Conservation (phyloP, 139 green algal genomes). For the Tetratostichococcus sp. region DNA sequence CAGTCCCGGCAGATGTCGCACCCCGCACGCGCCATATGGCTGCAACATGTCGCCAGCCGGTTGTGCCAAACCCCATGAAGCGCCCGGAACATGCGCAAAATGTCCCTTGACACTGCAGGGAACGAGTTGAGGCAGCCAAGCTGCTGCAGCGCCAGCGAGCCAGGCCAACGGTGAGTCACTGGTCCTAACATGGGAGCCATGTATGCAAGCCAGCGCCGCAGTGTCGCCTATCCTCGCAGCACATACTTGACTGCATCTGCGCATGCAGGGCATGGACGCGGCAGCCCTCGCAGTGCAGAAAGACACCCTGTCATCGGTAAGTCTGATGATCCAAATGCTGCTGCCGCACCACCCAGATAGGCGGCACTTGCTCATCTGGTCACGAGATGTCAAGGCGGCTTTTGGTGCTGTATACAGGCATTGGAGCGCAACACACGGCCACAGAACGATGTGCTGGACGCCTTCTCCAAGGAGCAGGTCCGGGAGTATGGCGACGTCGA, state of each 20-base stretch:
- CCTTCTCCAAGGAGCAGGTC: conserved; percentile 45
- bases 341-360: no score
- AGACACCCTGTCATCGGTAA: neutral
- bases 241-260: no score
- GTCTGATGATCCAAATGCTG: no score
- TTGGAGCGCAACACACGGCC: neutral
- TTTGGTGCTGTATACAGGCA: neutral
- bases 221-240: no score
- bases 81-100: no score
- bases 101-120: conserved; percentile 1
- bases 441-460: conserved; percentile 20
- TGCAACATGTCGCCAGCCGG: no score
- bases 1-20: no score
- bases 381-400: no score
- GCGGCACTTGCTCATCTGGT: neutral
- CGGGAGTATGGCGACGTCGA: conserved; percentile 14
- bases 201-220: neutral
- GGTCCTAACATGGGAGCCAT: no score
- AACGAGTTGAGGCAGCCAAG: conserved; percentile 46
- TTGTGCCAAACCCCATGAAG: no score
- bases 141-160: conserved; percentile 61
- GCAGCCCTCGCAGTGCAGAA: conserved; percentile 14
- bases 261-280: conserved; percentile 30
- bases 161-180: conserved; percentile 23
- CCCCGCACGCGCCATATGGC: no score